Evolutionary conservation across 1,139 yeast genomes (phyloP).

Genomic region (Geotrichum restrictum): DNA sequence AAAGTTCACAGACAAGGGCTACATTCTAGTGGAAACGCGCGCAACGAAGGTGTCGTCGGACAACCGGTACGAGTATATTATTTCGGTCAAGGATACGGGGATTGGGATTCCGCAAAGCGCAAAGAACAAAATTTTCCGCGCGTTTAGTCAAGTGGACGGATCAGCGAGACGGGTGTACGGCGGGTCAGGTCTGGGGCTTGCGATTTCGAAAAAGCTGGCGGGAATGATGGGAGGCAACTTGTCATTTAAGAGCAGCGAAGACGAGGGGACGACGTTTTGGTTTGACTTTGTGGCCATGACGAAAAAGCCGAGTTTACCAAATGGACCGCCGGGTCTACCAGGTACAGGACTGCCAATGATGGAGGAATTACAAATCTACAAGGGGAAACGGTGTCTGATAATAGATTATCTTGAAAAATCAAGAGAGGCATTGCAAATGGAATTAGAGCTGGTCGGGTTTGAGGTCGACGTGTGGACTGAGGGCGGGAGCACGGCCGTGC

Average conservation of each 20-base stretch:
- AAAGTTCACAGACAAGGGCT: conserved; percentile 51
- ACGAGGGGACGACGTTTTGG: conserved; percentile 51
- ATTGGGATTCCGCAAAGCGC: conserved; percentile 55
- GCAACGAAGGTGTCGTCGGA: conserved; percentile 39
- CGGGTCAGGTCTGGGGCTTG: conserved; percentile 59
- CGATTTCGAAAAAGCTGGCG: conserved; percentile 55
- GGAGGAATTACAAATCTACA: conserved; percentile 28
- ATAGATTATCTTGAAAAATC: conserved; percentile 40
- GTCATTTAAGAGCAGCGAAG: conserved; percentile 50
- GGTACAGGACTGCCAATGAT: too few species aligned
- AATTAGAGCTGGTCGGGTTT: conserved; percentile 39
- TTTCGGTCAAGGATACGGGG: conserved; percentile 55
- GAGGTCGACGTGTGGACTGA: conserved; percentile 33
- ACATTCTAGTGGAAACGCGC: conserved; percentile 44
- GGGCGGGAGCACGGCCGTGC: conserved; percentile 13
- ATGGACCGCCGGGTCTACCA: too few species aligned
- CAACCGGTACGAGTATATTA: conserved; percentile 44
- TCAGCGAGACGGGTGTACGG: conserved; percentile 55
- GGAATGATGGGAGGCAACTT: conserved; percentile 58
- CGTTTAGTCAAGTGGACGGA: conserved; percentile 60
- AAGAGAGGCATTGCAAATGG: conserved; percentile 40
- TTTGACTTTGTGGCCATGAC: conserved; percentile 41
- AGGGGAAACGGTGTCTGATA: conserved; percentile 38
- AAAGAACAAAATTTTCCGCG: conserved; percentile 51
- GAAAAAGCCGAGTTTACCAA: too few species aligned